phyloP scores from a whole-genome alignment of 164 flowering plant species.

The Nymphaea thermarum region DNA sequence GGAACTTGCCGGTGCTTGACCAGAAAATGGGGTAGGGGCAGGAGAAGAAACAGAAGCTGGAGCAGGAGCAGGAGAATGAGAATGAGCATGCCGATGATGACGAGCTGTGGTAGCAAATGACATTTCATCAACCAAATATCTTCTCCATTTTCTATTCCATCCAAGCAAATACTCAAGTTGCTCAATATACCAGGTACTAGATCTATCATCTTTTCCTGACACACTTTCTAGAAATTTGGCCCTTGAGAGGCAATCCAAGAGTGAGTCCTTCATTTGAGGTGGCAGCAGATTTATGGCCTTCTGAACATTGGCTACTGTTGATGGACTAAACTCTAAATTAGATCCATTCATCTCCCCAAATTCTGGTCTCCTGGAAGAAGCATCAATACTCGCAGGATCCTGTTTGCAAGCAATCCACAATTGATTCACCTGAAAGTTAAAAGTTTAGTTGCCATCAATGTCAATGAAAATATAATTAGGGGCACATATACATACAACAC shows the following conservation, averaged over 20 bases:
- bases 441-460: background rate
- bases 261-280: slow-evolving; percentile 29
- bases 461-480: background rate
- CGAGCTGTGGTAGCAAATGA: slow-evolving; percentile 2
- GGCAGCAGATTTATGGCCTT: slow-evolving; percentile 23
- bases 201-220: slow-evolving; percentile 33
- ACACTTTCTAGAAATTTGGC: slow-evolving; percentile 14
- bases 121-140: slow-evolving; percentile 16
- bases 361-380: slow-evolving; percentile 19
- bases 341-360: slow-evolving; percentile 10
- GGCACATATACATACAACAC: background rate
- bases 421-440: slow-evolving; percentile 37
- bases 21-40: slow-evolving; percentile 14
- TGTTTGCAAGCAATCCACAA: slow-evolving; percentile 35
- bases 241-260: slow-evolving; percentile 42
- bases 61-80: background rate
- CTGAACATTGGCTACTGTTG: slow-evolving; percentile 20
- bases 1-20: slow-evolving; percentile 17
- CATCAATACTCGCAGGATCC: slow-evolving; percentile 24
- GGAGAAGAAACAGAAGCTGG: slow-evolving; percentile 12
- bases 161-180: slow-evolving; percentile 22
- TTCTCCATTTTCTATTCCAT: slow-evolving; percentile 18
- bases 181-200: slow-evolving; percentile 22
- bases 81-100: background rate
- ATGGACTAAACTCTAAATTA: slow-evolving; percentile 7